phyloP scores from a whole-genome alignment of 768 basidiomycete genomes.

The Agaricus sinodeliciosus region DNA sequence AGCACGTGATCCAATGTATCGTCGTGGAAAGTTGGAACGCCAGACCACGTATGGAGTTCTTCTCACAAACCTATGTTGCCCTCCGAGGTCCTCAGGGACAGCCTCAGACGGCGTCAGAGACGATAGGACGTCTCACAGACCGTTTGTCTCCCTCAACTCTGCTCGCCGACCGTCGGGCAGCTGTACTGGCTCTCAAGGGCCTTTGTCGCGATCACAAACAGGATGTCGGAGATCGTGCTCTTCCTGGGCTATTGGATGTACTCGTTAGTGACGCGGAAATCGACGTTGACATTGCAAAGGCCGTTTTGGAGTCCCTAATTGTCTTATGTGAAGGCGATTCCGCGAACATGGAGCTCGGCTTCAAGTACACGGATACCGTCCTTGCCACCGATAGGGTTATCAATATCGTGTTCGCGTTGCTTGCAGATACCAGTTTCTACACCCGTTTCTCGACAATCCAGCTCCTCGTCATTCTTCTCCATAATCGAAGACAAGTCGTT shows the following conservation, averaged over 20 bases:
- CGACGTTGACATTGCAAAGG: slow-evolving; percentile 89
- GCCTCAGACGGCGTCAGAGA: slow-evolving; percentile 79
- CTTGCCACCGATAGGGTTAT: slow-evolving; percentile 64
- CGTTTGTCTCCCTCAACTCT: slow-evolving; percentile 85
- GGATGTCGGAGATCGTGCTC: slow-evolving; percentile 76
- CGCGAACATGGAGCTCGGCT: slow-evolving; percentile 60
- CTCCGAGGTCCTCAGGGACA: slow-evolving; percentile 78
- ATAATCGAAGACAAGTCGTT: slow-evolving; percentile 73
- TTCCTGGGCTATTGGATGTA: slow-evolving; percentile 73
- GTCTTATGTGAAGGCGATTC: slow-evolving; percentile 77
- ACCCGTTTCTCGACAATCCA: slow-evolving; percentile 81
- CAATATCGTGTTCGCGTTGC: slow-evolving; percentile 71
- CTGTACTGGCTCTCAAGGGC: slow-evolving; percentile 91
- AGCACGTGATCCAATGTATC: not conserved
- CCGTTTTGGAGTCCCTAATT: slow-evolving; percentile 84
- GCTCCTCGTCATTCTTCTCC: slow-evolving; percentile 70
- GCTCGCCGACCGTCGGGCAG: slow-evolving; percentile 86
- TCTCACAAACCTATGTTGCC: slow-evolving; percentile 81
- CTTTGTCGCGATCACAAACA: slow-evolving; percentile 86
- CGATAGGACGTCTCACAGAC: slow-evolving; percentile 84
- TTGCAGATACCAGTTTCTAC: slow-evolving; percentile 77
- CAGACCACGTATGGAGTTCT: slow-evolving; percentile 61
- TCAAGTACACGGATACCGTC: slow-evolving; percentile 77
- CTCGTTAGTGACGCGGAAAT: slow-evolving; percentile 84
- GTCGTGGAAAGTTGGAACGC: not conserved